Evolutionary conservation across 2,329 filamentous ascomycete species (phyloP).

Genomic region (Coniochaeta prunicola): DNA sequence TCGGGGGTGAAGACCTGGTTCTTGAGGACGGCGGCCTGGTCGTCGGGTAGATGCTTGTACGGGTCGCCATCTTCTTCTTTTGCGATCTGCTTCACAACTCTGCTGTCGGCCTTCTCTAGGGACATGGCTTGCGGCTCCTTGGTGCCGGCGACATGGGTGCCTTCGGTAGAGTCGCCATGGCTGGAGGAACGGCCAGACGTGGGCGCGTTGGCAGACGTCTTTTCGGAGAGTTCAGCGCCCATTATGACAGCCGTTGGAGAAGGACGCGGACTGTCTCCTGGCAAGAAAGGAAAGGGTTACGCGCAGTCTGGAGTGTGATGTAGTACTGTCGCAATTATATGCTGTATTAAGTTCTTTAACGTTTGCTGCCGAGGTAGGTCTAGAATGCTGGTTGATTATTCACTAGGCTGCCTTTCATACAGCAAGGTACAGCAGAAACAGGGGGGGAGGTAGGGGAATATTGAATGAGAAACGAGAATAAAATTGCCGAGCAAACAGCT

Average conservation of each 20-base stretch:
- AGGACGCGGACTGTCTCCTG: background rate
- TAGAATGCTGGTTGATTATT: background rate
- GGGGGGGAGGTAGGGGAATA: background rate
- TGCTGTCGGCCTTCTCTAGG: slow-evolving; percentile 36
- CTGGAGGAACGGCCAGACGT: slow-evolving; percentile 25
- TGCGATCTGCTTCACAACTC: slow-evolving; percentile 22
- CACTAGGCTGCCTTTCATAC: background rate
- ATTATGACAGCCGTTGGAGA: background rate
- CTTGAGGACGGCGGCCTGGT: slow-evolving; percentile 61
- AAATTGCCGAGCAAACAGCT: background rate
- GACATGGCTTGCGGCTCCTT: slow-evolving; percentile 2
- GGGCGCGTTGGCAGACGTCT: slow-evolving; percentile 9
- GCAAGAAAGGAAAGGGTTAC: background rate
- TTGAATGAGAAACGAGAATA: background rate
- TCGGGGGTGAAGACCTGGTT: slow-evolving; percentile 60
- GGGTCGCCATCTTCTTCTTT: slow-evolving; percentile 43
- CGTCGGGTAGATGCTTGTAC: slow-evolving; percentile 53
- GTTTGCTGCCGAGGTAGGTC: background rate
- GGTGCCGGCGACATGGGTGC: too few species aligned
- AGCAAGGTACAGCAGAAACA: background rate
- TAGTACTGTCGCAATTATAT: background rate
- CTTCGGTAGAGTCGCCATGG: slow-evolving; percentile 25
- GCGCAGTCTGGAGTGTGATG: background rate
- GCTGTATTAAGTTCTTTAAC: background rate
- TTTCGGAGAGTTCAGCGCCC: slow-evolving; percentile 8